Evolutionary conservation across 2,329 filamentous ascomycete species (phyloP).

Genomic region (Hypomyces rosellus): DNA sequence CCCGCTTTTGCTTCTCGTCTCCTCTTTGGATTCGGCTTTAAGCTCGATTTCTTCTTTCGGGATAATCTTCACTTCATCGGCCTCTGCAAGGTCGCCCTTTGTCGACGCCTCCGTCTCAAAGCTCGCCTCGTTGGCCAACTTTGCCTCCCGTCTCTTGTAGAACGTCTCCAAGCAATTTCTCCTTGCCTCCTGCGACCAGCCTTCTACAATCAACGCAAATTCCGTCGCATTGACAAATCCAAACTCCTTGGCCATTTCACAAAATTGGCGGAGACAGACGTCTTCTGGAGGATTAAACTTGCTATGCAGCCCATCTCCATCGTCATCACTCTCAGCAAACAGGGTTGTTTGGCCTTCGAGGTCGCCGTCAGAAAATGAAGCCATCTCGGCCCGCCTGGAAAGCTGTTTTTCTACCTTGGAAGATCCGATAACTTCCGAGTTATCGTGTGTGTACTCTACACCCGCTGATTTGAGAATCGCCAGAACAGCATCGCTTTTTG

Average conservation of each 20-base stretch:
- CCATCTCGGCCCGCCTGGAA: constrained; percentile 66
- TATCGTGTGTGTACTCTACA: constrained; percentile 93
- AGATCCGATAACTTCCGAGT: constrained; percentile 87
- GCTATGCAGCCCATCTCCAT: constrained; percentile 26
- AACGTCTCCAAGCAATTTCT: constrained; percentile 73
- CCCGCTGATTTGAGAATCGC: constrained; percentile 84
- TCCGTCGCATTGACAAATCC: constrained; percentile 71
- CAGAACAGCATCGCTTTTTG: constrained; percentile 68
- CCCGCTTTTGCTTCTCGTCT: constrained; percentile 5
- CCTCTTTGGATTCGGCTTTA: constrained; percentile 5
- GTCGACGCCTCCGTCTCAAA: constrained; percentile 15
- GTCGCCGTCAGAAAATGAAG: constrained; percentile 38
- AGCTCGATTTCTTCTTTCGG: constrained; percentile 9
- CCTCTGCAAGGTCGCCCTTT: constrained; percentile 13
- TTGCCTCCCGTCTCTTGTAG: constrained; percentile 61
- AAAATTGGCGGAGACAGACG: constrained; percentile 78
- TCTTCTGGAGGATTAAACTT: constrained; percentile 66
- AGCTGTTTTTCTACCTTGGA: constrained; percentile 87
- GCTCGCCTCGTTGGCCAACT: constrained; percentile 30
- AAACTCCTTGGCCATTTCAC: constrained; percentile 76
- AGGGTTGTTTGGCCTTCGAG: constrained; percentile 48
- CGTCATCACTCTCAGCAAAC: constrained; percentile 45
- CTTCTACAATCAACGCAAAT: constrained; percentile 86
- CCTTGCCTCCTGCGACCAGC: constrained; percentile 79
- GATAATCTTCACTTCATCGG: constrained; percentile 1